phyloP scores from a whole-genome alignment of 345 rosid species.

The Citrus hindsii region DNA sequence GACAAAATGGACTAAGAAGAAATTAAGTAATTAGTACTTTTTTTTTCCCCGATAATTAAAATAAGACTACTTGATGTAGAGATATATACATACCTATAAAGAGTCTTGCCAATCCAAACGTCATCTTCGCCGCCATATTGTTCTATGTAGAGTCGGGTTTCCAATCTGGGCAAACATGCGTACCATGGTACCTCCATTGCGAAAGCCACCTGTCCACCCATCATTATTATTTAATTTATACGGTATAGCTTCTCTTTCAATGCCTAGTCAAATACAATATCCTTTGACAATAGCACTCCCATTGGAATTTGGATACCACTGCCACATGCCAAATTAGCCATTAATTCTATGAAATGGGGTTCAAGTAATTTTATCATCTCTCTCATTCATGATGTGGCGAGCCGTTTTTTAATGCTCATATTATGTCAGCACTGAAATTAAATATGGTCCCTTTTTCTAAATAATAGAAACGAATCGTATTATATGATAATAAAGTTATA shows the following conservation, averaged over 20 bases:
- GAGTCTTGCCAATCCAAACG: slow-evolving; percentile 96
- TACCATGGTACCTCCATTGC: slow-evolving; percentile 85
- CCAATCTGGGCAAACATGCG: slow-evolving; percentile 81
- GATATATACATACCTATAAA: slow-evolving; percentile 55
- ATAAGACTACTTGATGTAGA: too few species aligned
- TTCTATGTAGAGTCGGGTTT: slow-evolving; percentile 79
- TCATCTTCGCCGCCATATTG: slow-evolving; percentile 94
- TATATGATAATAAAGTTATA: too few species aligned
- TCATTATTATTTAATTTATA: background rate
- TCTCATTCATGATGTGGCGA: background rate
- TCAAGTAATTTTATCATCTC: background rate
- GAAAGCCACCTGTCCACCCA: slow-evolving; percentile 46
- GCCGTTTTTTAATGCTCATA: too few species aligned
- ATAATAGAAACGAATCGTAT: background rate
- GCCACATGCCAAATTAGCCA: background rate
- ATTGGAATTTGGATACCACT: background rate
- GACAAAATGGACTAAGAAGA: background rate
- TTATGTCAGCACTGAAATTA: background rate
- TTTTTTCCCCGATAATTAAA: too few species aligned
- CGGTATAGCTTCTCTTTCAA: background rate
- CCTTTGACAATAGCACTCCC: background rate
- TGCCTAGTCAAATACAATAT: background rate
- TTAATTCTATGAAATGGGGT: background rate
- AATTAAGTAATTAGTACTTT: too few species aligned
- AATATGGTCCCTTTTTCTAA: background rate